phyloP scores from a whole-genome alignment of 177 flowering plant genomes.

The Vitis hybrid region DNA sequence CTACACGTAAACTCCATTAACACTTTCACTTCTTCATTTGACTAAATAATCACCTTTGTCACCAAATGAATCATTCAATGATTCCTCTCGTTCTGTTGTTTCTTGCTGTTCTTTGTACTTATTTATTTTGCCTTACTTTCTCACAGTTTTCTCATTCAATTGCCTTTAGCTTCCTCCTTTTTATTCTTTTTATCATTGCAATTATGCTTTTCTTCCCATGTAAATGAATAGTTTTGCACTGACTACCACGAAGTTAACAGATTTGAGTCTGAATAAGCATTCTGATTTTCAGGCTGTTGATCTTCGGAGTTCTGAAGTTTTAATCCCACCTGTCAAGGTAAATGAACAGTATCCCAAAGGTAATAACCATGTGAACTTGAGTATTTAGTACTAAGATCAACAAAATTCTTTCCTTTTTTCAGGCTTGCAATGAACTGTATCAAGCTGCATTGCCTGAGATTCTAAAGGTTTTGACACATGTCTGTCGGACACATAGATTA shows the following conservation, averaged over 20 bases:
- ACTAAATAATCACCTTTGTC: neutral
- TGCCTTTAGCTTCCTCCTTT: neutral
- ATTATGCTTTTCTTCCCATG: too few relatives aligned
- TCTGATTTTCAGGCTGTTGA: slow-evolving; percentile 74
- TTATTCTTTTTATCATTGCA: neutral
- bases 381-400: neutral
- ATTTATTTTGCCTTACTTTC: neutral
- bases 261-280: slow-evolving; percentile 2
- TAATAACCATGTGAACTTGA: neutral
- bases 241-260: neutral
- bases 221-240: too few relatives aligned
- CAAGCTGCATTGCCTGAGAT: slow-evolving; percentile 40
- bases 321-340: slow-evolving; percentile 52
- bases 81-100: neutral
- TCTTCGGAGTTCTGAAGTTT: slow-evolving; percentile 61
- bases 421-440: slow-evolving; percentile 27
- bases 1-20: neutral
- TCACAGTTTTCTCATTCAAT: neutral
- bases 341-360: neutral
- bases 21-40: neutral
- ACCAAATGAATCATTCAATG: neutral
- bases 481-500: slow-evolving; percentile 36
- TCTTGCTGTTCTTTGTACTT: neutral
- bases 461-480: slow-evolving; percentile 33
- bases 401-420: slow-evolving; percentile 5